Conservation (phyloP, 106 monocot species). For the Triglochin maritima region DNA sequence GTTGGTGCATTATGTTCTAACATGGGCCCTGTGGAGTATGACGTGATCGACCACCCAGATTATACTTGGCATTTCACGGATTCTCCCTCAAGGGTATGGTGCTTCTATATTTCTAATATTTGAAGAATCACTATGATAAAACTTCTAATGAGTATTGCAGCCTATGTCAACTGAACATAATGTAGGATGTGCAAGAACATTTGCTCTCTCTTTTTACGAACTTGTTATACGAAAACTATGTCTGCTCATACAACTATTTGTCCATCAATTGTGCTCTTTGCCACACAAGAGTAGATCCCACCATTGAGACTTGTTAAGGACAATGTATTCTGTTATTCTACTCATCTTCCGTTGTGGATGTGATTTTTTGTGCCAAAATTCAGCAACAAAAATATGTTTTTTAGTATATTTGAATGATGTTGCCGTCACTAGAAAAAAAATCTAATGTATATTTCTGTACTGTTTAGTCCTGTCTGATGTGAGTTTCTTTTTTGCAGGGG, state of each 20-base stretch:
- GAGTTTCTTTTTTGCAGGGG: slow-evolving; percentile 20
- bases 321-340: not conserved
- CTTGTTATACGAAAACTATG: too few relatives aligned
- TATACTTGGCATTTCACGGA: slow-evolving; percentile 56
- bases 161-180: too few relatives aligned
- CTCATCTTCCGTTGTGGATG: not conserved
- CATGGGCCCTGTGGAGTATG: slow-evolving; percentile 43
- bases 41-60: slow-evolving; percentile 59
- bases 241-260: too few relatives aligned
- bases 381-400: not conserved
- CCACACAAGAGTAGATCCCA: too few relatives aligned
- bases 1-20: slow-evolving; percentile 52
- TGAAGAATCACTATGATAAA: not conserved
- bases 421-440: too few relatives aligned
- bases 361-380: not conserved
- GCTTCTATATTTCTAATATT: not conserved
- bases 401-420: not conserved
- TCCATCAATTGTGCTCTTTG: too few relatives aligned
- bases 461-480: not conserved
- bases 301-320: too few relatives aligned
- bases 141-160: too few relatives aligned
- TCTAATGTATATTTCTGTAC: too few relatives aligned
- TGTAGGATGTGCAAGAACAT: not conserved
- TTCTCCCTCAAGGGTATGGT: slow-evolving; percentile 78
- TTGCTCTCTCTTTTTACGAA: not conserved